Evolutionary conservation across 1,139 yeast species (phyloP), one percentile per base, ranked within the genome.

Genomic region (Geotrichum candidum): DNA sequence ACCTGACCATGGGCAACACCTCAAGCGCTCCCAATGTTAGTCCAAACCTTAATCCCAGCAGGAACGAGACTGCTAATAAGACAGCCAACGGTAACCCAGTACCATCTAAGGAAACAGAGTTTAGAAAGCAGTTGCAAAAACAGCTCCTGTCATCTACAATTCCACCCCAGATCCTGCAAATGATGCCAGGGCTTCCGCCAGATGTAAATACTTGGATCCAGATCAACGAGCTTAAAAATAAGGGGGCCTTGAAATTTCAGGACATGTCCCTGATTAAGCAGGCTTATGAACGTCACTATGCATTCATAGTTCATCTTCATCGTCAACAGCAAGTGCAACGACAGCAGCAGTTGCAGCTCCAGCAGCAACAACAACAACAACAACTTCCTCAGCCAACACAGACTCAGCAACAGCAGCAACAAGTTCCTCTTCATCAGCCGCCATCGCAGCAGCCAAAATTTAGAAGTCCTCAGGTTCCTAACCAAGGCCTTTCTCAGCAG

Each of bases 91-190:
- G 25, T 46, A 33, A 33, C 29, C 6, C 48, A 53, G 25, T 23
- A 22, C 23, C 38, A 29, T 23, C 22, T 23, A 31, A 22, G 22
- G 61, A 11, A 35, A 56, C 7, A 46, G 58, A 50, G 53, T 59
- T 13, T 52, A 54, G 33, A 57, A 60, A 38, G 52, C 63, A 11
- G 63, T 48, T 13, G 54, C 61, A 5, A 53, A 22, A 23, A 23
- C 48, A 31, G 25, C 22, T 54, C 6, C 22, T 41, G 5, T 11
- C 48, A 41, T 41, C 48, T 18, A 41, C 48, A 7, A 56, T 56
- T 56, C 54, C 58, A 22, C 58, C 46, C 10, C 52, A 52, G 41
- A 51, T 52, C 33, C 25, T 52, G 46, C 31, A 15, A 31, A 57
- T 51, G 51, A 57, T 57, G 33, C 52, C 55, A 33, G 59, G 58